Base-by-base conservation (phyloP, 1,284 basidiomycete species). In the Ustilago esculenta region DNA sequence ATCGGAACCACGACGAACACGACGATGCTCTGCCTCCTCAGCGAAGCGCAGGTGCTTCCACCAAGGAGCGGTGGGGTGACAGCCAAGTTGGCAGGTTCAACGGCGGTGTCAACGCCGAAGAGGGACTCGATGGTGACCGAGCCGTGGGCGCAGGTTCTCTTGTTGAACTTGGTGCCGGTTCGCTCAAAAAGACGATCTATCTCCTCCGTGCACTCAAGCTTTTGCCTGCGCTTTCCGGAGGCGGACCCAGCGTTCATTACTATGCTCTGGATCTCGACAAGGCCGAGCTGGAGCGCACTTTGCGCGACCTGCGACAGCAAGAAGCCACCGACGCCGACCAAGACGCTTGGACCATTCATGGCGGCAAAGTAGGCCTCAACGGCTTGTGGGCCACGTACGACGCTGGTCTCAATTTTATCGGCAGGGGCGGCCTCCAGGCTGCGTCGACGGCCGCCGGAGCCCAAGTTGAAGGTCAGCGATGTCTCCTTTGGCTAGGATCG, bases 261-360 rank as follows among this genome's bases (percentile, higher is more conserved):
- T 94, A 92, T 84, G 93, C 94, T 12, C 89, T 98, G 49, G 95
- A 98, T 79, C 88, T 98, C 24, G 92, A 95, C 82, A 86, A 90
- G 72, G 87, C 87, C 49, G 93, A 97, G 80, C 88, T 98, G 29
- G 86, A 90, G 65, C 88, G 93, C 21, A 92, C 92, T 4, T 86
- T 98, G 41, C 84, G 84, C 32, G 86, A 89, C 75, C 88, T 98
- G 67, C 60, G 27, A 27, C n/a, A 46, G 15, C 68, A 70, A 30
- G 65, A 74, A 49, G 64, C 53, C 10, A 47, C 50, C 9, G 34
- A 59, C 29, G 90, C 90, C 86, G 24, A 89, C 87, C 42, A 89
- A 88, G 66, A 46, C n/a, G 44, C 59, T 3, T 77, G 64, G 69
- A 79, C 68, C 45, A 67, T 78, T 12, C 61, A 75, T 35, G 63